These are phyloP conservation scores for Aschersonia sp. DNA, from an alignment of 2,329 filamentous ascomycete genomes.

Conservation along the genomic window DNA sequence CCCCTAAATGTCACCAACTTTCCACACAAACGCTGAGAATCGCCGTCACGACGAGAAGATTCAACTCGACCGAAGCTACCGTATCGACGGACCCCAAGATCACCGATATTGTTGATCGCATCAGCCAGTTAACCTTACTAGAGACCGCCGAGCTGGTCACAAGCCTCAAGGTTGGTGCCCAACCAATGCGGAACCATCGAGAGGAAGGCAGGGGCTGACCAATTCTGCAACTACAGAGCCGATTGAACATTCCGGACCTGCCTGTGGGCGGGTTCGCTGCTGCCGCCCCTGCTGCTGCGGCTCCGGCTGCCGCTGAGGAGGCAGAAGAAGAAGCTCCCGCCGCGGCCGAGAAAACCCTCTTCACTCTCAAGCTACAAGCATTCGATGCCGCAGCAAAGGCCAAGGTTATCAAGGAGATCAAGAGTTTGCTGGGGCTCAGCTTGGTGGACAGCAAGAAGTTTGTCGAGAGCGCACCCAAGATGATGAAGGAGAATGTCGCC, in stretches of 20 bases:
- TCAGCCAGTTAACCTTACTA: slow-evolving; percentile 91
- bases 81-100: slow-evolving; percentile 74
- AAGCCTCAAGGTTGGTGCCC: slow-evolving; percentile 65
- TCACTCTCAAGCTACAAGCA: slow-evolving; percentile 85
- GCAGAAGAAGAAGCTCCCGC: slow-evolving; percentile 79
- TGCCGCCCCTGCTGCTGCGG: slow-evolving; percentile 48
- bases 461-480: slow-evolving; percentile 93
- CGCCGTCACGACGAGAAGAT: slow-evolving; percentile 48
- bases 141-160: slow-evolving; percentile 95
- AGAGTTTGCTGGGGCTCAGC: slow-evolving; percentile 84
- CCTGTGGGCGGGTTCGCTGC: slow-evolving; percentile 84
- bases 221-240: slow-evolving; percentile 41
- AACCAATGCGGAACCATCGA: not conserved
- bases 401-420: slow-evolving; percentile 99
- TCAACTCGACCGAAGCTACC: slow-evolving; percentile 67
- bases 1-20: slow-evolving; percentile 28
- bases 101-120: slow-evolving; percentile 87
- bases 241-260: slow-evolving; percentile 95
- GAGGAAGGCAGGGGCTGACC: not conserved
- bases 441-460: slow-evolving; percentile 99
- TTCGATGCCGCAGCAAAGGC: slow-evolving; percentile 85
- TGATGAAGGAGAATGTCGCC: slow-evolving; percentile 96
- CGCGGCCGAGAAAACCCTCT: slow-evolving; percentile 90
- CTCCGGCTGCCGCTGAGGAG: slow-evolving; percentile 56
- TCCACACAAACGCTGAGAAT: slow-evolving; percentile 32